phyloP scores from a whole-genome alignment of 176 grass and related monocot species.

The Rhynchospora pubera region DNA sequence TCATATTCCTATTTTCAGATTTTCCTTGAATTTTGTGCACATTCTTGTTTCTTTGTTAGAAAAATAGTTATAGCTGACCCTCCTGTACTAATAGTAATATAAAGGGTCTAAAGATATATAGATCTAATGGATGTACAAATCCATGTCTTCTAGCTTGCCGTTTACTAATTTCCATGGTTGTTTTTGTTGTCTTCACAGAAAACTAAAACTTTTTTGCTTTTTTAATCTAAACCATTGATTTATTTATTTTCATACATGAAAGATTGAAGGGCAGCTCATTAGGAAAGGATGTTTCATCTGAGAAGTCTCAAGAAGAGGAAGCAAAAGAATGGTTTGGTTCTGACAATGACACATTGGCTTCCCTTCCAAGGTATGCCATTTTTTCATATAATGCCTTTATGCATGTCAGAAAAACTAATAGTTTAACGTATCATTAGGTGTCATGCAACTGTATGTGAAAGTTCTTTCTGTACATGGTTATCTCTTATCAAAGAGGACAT shows the following conservation, averaged over 20 bases:
- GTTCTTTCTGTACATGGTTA: not conserved
- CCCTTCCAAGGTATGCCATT: slow-evolving; percentile 55
- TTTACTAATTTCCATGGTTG: not conserved
- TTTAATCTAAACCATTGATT: slow-evolving; percentile 4
- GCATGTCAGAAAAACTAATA: not conserved
- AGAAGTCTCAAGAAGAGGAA: slow-evolving; percentile 31
- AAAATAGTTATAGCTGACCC: not conserved
- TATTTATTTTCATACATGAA: slow-evolving; percentile 18
- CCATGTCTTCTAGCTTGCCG: not conserved
- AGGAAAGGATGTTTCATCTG: slow-evolving; percentile 9
- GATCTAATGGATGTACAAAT: not conserved
- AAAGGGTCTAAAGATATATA: not conserved
- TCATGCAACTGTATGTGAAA: not conserved
- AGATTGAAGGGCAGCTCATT: slow-evolving; percentile 32
- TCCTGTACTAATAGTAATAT: not conserved
- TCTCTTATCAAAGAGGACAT: not conserved
- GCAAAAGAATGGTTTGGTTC: slow-evolving; percentile 30
- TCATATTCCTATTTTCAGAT: not conserved
- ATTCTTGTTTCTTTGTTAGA: not conserved
- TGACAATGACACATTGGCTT: slow-evolving; percentile 45
- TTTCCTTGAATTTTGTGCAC: slow-evolving; percentile 16
- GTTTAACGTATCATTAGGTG: not conserved
- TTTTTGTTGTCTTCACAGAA: not conserved
- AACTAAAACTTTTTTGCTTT: slow-evolving; percentile 9
- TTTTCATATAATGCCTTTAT: slow-evolving; percentile 25